Evolutionary conservation across 2,329 filamentous ascomycete species (phyloP), one percentile per base, ranked within the genome.

Genomic region (Aspergillus transmontanensis): DNA sequence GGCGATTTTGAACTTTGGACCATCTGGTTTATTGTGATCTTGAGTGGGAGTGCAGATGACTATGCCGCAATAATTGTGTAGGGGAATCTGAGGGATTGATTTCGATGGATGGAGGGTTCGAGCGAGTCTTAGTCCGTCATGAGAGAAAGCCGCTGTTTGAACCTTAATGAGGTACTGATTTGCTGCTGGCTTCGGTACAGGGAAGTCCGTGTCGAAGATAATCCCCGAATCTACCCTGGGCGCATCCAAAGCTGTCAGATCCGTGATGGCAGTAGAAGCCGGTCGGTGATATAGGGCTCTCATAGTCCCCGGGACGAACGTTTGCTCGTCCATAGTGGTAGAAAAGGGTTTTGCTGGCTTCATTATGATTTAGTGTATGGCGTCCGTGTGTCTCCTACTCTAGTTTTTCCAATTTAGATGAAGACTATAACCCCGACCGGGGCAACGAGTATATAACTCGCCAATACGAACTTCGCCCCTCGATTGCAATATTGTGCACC

Each of bases 141-240:
- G 76, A 16, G 72, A 77, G 23, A 80, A 74, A 16, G 78, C 76
- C 9, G 78, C 76, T 9, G 77, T 72, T 57, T 71, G 70, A 30
- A 81, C 75, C 63, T 79, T 78, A 61, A 82, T 70, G 2, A 81
- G 70, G 64, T 82, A 81, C 65, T 79, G 74, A n/a, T 69, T 68
- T 28, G 69, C 62, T 4, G 72, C 72, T 3, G 76, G 76, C 21
- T 67, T 71, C 6, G 79, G 79, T 0, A 75, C 76, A 36, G 79
- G 78, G 57, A 76, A 77, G 55, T 70, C 68, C 4, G 70, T 69
- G 57, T 76, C 74, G 62, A 79, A 76, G 39, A 73, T 64, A 7
- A 81, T 64, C 7, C 67, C 64, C 7, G 74, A 71, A 39, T 72
- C 70, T 14, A 64, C 63, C 28, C 72, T 69, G 1, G 70, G 70